Evolutionary conservation across 108 stramenopile genomes (phyloP), one percentile per base, ranked within the genome.

Genomic region (Seminavis robusta): DNA sequence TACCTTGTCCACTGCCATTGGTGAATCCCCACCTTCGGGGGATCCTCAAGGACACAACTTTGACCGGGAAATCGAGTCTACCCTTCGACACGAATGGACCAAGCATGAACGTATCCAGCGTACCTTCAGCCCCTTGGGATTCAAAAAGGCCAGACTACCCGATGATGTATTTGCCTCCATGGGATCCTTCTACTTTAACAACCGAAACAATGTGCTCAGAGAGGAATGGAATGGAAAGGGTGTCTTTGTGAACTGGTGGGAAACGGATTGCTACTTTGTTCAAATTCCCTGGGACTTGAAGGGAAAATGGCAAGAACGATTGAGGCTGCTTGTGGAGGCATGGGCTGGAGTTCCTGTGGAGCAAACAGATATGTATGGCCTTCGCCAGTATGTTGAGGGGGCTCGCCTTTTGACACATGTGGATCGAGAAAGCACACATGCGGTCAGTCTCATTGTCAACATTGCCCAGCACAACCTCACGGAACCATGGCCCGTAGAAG

Each of bases 201-300:
- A 94, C 63, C 64, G 67, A 6, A 19, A 83, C 16, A 52, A 79
- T 56, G 61, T 61, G n/a, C 58, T 71, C 3, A 43, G 53, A 28
- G 93, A 94, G 65, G 90, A 91, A 60, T 90, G 89, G 93, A 73
- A 66, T 16, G 58, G 52, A 30, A 79, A 79, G 48, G 88, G 89
- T 11, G 65, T 90, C 2, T 89, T 82, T 69, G 89, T 94, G n/a
- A 94, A 94, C 55, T 87, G 77, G 81, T 94, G 93, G 93, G 86
- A 88, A 44, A 75, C 76, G 0, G 82, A 83, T 58, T 73, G 79
- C 16, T 64, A 67, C 44, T 80, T 94, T 43, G 53, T 91, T 33
- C 60, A 72, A 49, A 82, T 89, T 63, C 90, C 93, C 29, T 88
- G 81, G 80, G 33, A 43, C 0, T 53, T 83, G 37, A 92, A 92